phyloP scores from a whole-genome alignment of 495 filamentous ascomycete genomes.

The Aspergillus sclerotiicarbonarius region DNA sequence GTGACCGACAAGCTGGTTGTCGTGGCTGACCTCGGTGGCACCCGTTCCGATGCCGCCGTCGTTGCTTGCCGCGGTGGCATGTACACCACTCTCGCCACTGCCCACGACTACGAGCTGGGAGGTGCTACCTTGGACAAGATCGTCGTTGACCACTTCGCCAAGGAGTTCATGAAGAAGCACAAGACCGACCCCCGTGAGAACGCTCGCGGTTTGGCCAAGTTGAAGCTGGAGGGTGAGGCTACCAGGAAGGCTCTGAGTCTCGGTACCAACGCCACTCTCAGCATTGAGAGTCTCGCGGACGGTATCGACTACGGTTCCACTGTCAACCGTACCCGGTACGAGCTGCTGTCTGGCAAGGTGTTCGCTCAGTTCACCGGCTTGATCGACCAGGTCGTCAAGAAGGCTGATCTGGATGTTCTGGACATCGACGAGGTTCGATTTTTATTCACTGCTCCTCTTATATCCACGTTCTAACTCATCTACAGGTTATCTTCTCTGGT shows the following conservation, averaged over 20 bases:
- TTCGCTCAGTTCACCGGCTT: slow-evolving; percentile 84
- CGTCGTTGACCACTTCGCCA: slow-evolving; percentile 92
- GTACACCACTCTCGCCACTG: slow-evolving; percentile 91
- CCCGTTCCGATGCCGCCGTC: slow-evolving; percentile 86
- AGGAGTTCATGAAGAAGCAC: slow-evolving; percentile 96
- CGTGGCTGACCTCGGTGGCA: slow-evolving; percentile 91
- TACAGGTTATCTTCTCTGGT: slow-evolving; percentile 80
- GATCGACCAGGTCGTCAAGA: slow-evolving; percentile 80
- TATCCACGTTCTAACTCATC: slow-evolving; percentile 1
- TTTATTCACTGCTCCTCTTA: background rate
- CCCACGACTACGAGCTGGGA: slow-evolving; percentile 89
- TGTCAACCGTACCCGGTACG: slow-evolving; percentile 90
- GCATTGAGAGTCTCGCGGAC: slow-evolving; percentile 81
- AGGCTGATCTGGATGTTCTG: slow-evolving; percentile 86
- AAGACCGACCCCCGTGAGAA: slow-evolving; percentile 83
- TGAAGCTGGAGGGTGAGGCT: slow-evolving; percentile 86
- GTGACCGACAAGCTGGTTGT: slow-evolving; percentile 83
- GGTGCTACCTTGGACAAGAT: slow-evolving; percentile 82
- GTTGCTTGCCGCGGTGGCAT: slow-evolving; percentile 89
- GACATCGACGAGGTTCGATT: slow-evolving; percentile 76
- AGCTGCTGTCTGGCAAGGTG: slow-evolving; percentile 79
- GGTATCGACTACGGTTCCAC: slow-evolving; percentile 89
- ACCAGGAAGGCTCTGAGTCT: slow-evolving; percentile 88
- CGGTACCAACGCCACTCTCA: slow-evolving; percentile 82
- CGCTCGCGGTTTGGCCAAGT: slow-evolving; percentile 78